Evolutionary conservation across 768 basidiomycete genomes (phyloP), one percentile per base, ranked within the genome.

Genomic region (Fomitopsis pulvina): DNA sequence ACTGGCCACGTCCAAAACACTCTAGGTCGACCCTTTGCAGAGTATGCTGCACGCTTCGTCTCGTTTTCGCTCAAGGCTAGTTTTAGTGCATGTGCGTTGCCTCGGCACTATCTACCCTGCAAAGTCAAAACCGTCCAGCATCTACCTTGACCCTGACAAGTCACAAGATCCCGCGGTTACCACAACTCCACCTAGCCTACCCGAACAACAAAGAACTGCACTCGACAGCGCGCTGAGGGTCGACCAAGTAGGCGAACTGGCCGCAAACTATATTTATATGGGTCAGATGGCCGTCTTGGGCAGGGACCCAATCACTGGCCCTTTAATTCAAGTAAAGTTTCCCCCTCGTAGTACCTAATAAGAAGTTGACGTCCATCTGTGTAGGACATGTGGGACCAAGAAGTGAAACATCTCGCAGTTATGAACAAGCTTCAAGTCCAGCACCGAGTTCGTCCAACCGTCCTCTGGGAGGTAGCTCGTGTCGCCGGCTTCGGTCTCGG

Each of bases 341-440:
- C 41, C 16, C 47, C 41, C 21, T 27, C 49, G 52, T 16, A 41
- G 34, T 50, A n/a, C 47, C 38, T 25, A 29, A 32, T 26, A 27
- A 11, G 37, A 26, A 29, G 38, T 28, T 43, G 6, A 50, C 40
- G 21, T 11, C 38, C 30, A 2, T 41, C 2, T 11, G 24, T 47
- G n/a, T 37, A 97, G 93, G 86, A 89, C 52, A 98, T 98, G 94
- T 97, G 93, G 92, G 81, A 91, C 28, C 92, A 92, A 63, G 94
- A 98, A 67, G 88, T 87, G 70, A 91, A 89, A 63, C 94, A 98
- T 66, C 72, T 98, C 11, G 62, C 69, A 0, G 89, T 92, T 27
- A 90, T 95, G 83, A 80, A 93, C 62, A 85, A 81, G 59, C 68
- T 98, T 18, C 88, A 88, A 57, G 57, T 77, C 2, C 93, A 98